Percentiles rank a stretch among this genome's conserved stretches.
phyloP scores from a whole-genome alignment of 352 stramenopile genomes.

The Plasmopara halstedii region DNA sequence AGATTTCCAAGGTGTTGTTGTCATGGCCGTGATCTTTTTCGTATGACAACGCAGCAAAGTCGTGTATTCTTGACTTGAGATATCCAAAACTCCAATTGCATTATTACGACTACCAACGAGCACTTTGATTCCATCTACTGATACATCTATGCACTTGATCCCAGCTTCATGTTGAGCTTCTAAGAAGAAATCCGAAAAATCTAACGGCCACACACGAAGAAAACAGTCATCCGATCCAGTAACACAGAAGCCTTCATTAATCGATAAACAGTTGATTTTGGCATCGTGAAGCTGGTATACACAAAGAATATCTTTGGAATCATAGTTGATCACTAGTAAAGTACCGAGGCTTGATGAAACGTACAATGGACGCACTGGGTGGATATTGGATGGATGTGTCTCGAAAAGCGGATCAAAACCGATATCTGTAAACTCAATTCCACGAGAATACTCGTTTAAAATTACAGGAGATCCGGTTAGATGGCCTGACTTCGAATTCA shows the following conservation, averaged over 20 bases:
- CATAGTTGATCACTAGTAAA: constrained; percentile 80
- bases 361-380: constrained; percentile 55
- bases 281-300: constrained; percentile 87
- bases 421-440: constrained; percentile 77
- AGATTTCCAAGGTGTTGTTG: constrained; percentile 17
- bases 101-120: constrained; percentile 65
- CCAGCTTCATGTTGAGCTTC: constrained; percentile 79
- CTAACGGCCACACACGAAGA: constrained; percentile 86
- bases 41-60: constrained; percentile 78
- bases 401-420: constrained; percentile 70
- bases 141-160: constrained; percentile 63
- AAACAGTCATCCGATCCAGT: constrained; percentile 83
- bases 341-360: constrained; percentile 69
- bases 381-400: constrained; percentile 49
- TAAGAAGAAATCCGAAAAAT: constrained; percentile 90
- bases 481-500: constrained; percentile 39
- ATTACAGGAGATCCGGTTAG: constrained; percentile 78
- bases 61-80: constrained; percentile 72
- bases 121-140: constrained; percentile 69
- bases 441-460: constrained; percentile 85
- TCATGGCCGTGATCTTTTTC: constrained; percentile 34
- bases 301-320: constrained; percentile 69
- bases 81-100: constrained; percentile 80
- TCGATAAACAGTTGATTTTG: constrained; percentile 69
- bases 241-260: constrained; percentile 89